Conservation (phyloP, 352 stramenopile species). For the Pythium scleroteichum region DNA sequence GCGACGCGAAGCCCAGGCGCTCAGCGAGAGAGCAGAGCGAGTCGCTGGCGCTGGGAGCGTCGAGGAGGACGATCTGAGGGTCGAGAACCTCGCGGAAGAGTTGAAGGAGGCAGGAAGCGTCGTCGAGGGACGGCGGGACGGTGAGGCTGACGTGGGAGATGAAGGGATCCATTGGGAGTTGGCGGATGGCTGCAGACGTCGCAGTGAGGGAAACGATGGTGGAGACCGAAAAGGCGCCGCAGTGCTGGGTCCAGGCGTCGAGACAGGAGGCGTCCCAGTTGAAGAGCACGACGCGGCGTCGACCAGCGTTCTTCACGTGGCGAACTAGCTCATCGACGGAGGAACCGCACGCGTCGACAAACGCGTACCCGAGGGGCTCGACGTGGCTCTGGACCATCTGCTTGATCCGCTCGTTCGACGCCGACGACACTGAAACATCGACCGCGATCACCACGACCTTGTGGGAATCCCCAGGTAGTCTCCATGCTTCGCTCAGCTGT, state of each 20-base stretch:
- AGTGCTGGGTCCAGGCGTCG: not conserved
- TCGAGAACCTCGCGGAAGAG: conserved; percentile 39
- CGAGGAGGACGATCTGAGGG: conserved; percentile 36
- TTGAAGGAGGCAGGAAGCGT: conserved; percentile 6
- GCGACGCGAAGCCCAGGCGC: conserved; percentile 8
- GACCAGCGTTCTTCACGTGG: conserved; percentile 4
- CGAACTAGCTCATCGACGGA: not conserved
- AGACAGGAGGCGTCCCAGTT: conserved; percentile 6
- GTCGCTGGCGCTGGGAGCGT: conserved; percentile 18
- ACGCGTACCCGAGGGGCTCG: conserved; percentile 25
- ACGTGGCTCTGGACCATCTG: not conserved
- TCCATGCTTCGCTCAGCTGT: not conserved
- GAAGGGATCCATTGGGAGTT: not conserved
- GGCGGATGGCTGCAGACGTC: too few relatives aligned
- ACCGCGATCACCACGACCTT: conserved; percentile 10
- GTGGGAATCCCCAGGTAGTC: not conserved
- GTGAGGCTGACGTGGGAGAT: conserved; percentile 3
- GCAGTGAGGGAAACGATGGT: conserved; percentile 7
- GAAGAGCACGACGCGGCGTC: conserved; percentile 25
- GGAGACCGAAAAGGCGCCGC: not conserved
- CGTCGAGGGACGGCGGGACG: not conserved
- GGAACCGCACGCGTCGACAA: conserved; percentile 29
- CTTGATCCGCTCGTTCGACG: not conserved
- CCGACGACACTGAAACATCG: conserved; percentile 9
- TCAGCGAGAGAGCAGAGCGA: not conserved